Evolutionary conservation across 371 early-diverging fungal genomes (phyloP).

Genomic region (Batkoa obscura): DNA sequence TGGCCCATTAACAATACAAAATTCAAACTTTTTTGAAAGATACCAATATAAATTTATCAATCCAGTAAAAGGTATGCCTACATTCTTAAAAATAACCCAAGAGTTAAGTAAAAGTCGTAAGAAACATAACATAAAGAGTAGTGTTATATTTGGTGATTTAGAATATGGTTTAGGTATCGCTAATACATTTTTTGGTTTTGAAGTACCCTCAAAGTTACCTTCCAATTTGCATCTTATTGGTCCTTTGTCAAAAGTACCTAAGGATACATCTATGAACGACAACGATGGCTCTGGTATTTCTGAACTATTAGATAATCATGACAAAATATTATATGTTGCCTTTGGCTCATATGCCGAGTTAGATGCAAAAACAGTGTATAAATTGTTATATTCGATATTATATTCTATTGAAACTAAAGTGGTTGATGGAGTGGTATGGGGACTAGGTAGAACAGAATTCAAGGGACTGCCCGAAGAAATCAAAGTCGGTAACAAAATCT

Average conservation of each 20-base stretch:
- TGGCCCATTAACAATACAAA: no score
- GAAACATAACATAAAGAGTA: background rate
- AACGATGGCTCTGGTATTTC: no score
- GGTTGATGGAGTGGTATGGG: slow-evolving; percentile 6
- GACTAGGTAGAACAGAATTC: background rate
- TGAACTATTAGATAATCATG: background rate
- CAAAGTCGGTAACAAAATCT: no score
- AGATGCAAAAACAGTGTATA: background rate
- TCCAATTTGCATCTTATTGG: slow-evolving; percentile 2
- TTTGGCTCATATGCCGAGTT: slow-evolving; percentile 2
- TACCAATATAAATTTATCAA: no score
- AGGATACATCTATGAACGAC: background rate
- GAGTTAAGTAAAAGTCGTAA: background rate
- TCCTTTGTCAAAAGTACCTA: background rate
- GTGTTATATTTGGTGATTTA: background rate
- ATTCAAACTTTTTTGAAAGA: no score
- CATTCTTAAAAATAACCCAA: no score
- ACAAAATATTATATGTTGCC: background rate
- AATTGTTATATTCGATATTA: background rate
- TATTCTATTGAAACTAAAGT: background rate
- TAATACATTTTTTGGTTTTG: slow-evolving; percentile 2
- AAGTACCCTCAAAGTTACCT: background rate
- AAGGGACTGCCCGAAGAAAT: background rate
- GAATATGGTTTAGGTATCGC: background rate
- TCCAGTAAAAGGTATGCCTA: no score